Conservation (phyloP, 2,329 filamentous ascomycete species). For the Helotiales sp. region DNA sequence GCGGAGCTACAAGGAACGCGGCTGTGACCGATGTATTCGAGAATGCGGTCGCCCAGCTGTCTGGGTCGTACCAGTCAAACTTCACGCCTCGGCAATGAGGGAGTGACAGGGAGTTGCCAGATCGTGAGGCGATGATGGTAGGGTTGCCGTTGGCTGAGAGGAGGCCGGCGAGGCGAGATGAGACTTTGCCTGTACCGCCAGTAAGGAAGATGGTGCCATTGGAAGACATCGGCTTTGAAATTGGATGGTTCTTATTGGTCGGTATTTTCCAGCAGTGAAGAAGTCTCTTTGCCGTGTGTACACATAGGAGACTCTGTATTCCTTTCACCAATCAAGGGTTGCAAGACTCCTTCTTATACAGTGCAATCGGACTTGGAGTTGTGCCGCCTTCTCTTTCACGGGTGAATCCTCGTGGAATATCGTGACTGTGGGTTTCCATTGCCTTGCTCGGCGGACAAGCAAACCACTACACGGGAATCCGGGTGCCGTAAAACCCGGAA, state of each 20-base stretch:
- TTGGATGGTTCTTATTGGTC: background rate
- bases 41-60: slow-evolving; percentile 48
- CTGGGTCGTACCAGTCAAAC: slow-evolving; percentile 53
- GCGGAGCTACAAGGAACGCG: slow-evolving; percentile 50
- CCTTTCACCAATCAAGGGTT: background rate
- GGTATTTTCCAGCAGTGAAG: background rate
- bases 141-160: slow-evolving; percentile 42
- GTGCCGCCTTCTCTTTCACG: background rate
- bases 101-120: slow-evolving; percentile 37
- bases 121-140: slow-evolving; percentile 48
- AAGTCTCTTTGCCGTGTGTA: background rate
- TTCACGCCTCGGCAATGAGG: slow-evolving; percentile 36
- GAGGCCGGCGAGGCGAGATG: slow-evolving; percentile 46
- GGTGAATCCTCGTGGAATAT: background rate
- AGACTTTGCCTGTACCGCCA: slow-evolving; percentile 53
- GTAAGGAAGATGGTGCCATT: slow-evolving; percentile 46
- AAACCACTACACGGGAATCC: background rate
- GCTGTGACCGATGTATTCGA: slow-evolving; percentile 40
- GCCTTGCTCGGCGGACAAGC: background rate
- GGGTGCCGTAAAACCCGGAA: background rate
- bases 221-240: background rate
- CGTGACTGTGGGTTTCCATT: background rate
- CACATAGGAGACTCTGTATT: background rate
- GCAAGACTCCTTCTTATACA: background rate
- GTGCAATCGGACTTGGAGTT: background rate